Conservation (phyloP, 2,329 filamentous ascomycete species). For the Pezicula neosporulosa region DNA sequence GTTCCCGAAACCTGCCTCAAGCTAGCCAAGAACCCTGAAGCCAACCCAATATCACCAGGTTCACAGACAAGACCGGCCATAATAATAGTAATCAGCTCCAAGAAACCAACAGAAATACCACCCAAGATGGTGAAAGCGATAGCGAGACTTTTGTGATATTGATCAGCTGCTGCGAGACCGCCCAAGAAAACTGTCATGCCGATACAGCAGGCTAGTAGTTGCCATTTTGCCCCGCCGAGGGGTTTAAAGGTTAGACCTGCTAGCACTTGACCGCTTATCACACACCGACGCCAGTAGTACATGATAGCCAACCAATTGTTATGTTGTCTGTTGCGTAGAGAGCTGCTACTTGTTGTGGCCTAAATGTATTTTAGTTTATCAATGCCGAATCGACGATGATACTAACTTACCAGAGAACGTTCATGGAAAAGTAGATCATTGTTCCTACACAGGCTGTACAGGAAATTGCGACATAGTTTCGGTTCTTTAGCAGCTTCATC, state of each 20-base stretch:
- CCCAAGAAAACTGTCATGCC: conserved; percentile 31
- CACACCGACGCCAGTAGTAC: conserved; percentile 6
- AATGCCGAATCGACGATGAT: too few relatives aligned
- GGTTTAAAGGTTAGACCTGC: conserved; percentile 33
- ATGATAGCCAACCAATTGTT: conserved; percentile 7
- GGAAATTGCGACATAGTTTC: conserved; percentile 23
- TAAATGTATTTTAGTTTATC: background rate
- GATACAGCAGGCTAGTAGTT: conserved; percentile 26
- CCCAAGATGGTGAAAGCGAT: too few relatives aligned
- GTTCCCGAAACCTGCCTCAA: background rate
- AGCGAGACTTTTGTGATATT: too few relatives aligned
- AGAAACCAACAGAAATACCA: background rate
- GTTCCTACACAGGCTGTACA: conserved; percentile 31
- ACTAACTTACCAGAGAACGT: conserved; percentile 20
- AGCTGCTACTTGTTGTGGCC: conserved; percentile 26
- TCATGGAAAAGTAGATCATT: conserved; percentile 34
- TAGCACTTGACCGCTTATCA: conserved; percentile 3
- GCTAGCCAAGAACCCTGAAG: background rate
- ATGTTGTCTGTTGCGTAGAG: conserved; percentile 7
- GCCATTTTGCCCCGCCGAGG: conserved; percentile 32
- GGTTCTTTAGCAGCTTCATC: conserved; percentile 31
- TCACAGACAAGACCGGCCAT: conserved; percentile 1
- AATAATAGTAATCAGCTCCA: conserved; percentile 1
- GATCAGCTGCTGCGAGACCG: conserved; percentile 17
- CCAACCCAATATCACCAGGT: conserved; percentile 1